These are phyloP conservation scores for Beauveria australis DNA, from an alignment of 2,329 filamentous ascomycete genomes.

Conservation along the genomic window DNA sequence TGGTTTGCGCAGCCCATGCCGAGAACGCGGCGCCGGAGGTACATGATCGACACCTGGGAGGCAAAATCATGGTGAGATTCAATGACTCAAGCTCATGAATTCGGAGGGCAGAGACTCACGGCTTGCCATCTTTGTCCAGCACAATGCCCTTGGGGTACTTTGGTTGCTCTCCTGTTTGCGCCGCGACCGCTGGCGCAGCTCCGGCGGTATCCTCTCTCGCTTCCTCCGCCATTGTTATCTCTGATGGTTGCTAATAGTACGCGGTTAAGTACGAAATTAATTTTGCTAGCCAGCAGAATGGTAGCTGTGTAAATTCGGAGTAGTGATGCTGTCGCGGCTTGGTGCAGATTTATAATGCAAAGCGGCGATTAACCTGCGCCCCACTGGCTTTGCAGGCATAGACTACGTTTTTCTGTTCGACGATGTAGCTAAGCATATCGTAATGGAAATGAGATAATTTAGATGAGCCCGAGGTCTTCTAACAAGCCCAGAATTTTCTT, in stretches of 20 bases:
- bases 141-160: slow-evolving; percentile 64
- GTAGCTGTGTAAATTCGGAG: neutral
- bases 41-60: slow-evolving; percentile 60
- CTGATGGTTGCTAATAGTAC: neutral
- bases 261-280: neutral
- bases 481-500: neutral
- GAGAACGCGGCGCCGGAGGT: slow-evolving; percentile 49
- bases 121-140: slow-evolving; percentile 74
- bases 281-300: neutral
- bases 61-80: slow-evolving; percentile 3
- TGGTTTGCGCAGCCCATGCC: slow-evolving; percentile 49
- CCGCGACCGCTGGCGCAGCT: slow-evolving; percentile 14
- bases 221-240: slow-evolving; percentile 29
- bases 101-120: slow-evolving; percentile 48
- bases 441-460: too few relatives aligned
- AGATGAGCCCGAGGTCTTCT: neutral
- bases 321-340: neutral
- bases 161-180: slow-evolving; percentile 25
- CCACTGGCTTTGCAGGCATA: neutral
- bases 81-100: neutral
- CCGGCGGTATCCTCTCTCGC: slow-evolving; percentile 21
- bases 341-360: slow-evolving; percentile 7
- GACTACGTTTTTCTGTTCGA: neutral
- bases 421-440: too few relatives aligned
- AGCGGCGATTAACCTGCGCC: neutral